Evolutionary conservation across 305 asterid species (phyloP).

Genomic region (Rubia peregrina): DNA sequence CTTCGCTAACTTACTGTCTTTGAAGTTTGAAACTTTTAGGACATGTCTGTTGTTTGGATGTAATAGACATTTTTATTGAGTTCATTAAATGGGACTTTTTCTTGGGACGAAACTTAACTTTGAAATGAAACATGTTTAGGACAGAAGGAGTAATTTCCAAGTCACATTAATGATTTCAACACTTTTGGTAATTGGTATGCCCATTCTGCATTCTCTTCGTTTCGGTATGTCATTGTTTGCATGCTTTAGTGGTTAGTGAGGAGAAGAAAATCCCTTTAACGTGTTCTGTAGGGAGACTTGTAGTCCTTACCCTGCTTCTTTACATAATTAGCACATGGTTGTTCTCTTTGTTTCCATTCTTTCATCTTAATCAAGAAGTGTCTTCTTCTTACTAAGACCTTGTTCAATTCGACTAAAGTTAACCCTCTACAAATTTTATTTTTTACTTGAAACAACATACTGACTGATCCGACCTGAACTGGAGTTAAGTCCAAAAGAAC

Average conservation of each 20-base stretch:
- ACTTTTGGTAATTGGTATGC: not conserved
- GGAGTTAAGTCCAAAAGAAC: too few relatives aligned
- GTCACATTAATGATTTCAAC: not conserved
- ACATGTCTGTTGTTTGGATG: not conserved
- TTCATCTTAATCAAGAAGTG: constrained; percentile 1
- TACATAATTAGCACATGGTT: not conserved
- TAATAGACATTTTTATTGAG: too few relatives aligned
- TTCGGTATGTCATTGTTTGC: not conserved
- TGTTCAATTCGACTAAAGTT: not conserved
- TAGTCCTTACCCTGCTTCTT: not conserved
- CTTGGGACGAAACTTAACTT: not conserved
- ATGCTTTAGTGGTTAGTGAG: not conserved
- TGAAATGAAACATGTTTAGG: not conserved
- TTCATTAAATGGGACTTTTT: not conserved
- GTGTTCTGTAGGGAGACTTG: not conserved
- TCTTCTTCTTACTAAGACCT: not conserved
- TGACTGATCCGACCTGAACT: not conserved
- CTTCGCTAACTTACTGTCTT: not conserved
- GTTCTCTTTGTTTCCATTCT: not conserved
- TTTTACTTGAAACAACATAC: not conserved
- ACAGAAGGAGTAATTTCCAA: not conserved
- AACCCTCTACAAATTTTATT: not conserved
- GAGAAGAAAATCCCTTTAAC: not conserved
- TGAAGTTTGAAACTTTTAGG: not conserved
- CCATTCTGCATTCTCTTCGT: not conserved